Evolutionary conservation across 768 basidiomycete genomes (phyloP).

Genomic region (Lentinula guzmanii): DNA sequence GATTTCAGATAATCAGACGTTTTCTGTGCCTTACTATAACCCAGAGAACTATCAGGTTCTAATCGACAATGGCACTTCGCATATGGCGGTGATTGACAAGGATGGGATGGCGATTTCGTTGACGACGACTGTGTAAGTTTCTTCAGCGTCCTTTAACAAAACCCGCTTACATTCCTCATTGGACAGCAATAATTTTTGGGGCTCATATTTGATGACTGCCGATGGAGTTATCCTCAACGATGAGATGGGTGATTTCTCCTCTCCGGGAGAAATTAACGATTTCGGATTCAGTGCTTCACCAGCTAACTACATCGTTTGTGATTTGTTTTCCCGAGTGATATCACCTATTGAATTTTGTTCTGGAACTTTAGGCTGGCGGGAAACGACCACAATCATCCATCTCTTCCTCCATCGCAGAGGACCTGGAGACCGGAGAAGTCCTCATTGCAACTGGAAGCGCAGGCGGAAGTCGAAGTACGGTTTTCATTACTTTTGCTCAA

Average conservation of each 20-base stretch:
- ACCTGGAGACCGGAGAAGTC: conserved; percentile 24
- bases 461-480: conserved; percentile 22
- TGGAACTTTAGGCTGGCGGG: conserved; percentile 7
- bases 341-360: not conserved
- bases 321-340: not conserved
- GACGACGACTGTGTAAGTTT: conserved; percentile 16
- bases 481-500: not conserved
- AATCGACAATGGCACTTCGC: conserved; percentile 28
- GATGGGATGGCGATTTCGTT: conserved; percentile 20
- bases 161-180: not conserved
- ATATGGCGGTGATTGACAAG: conserved; percentile 28
- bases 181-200: conserved; percentile 17
- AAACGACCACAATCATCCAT: conserved; percentile 29
- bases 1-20: conserved; percentile 23
- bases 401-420: conserved; percentile 28
- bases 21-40: conserved; percentile 22
- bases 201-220: conserved; percentile 18
- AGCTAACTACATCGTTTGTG: conserved; percentile 23
- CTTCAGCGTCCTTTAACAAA: not conserved
- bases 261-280: conserved; percentile 18
- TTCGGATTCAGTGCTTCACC: conserved; percentile 33
- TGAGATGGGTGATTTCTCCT: conserved; percentile 24
- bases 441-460: conserved; percentile 30
- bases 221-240: conserved; percentile 20
- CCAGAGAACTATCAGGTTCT: conserved; percentile 20